Percentiles rank a stretch among this genome's conserved stretches.
phyloP scores from a whole-genome alignment of 495 filamentous ascomycete species.

The Oidiodendron maius region DNA sequence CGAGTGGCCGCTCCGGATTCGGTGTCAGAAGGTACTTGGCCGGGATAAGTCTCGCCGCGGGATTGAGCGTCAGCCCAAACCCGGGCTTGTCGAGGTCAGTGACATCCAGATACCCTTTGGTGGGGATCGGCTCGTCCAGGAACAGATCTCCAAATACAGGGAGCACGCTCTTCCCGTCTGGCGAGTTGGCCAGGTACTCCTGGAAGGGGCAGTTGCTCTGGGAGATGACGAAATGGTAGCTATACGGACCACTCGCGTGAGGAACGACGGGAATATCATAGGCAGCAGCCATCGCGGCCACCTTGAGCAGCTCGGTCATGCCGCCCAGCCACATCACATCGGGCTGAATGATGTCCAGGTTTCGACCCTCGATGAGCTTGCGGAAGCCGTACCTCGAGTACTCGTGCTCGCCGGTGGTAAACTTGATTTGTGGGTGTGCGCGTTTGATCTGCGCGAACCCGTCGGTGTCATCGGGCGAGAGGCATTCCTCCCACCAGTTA shows the following conservation, averaged over 20 bases:
- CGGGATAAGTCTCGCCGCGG: constrained; percentile 68
- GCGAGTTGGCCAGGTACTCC: constrained; percentile 88
- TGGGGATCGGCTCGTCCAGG: constrained; percentile 83
- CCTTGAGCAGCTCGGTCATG: constrained; percentile 84
- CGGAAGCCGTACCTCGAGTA: constrained; percentile 91
- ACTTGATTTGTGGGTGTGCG: constrained; percentile 84
- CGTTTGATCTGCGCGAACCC: constrained; percentile 83
- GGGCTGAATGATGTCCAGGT: constrained; percentile 88
- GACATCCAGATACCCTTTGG: constrained; percentile 71
- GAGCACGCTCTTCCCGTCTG: constrained; percentile 79
- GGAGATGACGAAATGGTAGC: constrained; percentile 89
- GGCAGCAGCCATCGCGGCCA: constrained; percentile 80
- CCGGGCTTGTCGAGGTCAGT: constrained; percentile 81
- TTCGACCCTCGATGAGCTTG: constrained; percentile 85
- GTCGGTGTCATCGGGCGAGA: constrained; percentile 84
- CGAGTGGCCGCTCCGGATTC: constrained; percentile 56
- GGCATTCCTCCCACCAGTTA: constrained; percentile 95
- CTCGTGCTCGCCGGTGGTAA: constrained; percentile 93
- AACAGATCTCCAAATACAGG: constrained; percentile 92
- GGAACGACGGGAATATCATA: constrained; percentile 95
- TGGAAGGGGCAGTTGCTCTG: constrained; percentile 90
- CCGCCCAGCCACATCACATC: constrained; percentile 97
- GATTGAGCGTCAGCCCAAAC: constrained; percentile 84
- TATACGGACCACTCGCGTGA: constrained; percentile 87
- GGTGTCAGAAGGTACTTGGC: constrained; percentile 66